These are phyloP conservation scores for Penicillium simplicissimum DNA, from an alignment of 495 filamentous ascomycete species.

Conservation along the genomic window DNA sequence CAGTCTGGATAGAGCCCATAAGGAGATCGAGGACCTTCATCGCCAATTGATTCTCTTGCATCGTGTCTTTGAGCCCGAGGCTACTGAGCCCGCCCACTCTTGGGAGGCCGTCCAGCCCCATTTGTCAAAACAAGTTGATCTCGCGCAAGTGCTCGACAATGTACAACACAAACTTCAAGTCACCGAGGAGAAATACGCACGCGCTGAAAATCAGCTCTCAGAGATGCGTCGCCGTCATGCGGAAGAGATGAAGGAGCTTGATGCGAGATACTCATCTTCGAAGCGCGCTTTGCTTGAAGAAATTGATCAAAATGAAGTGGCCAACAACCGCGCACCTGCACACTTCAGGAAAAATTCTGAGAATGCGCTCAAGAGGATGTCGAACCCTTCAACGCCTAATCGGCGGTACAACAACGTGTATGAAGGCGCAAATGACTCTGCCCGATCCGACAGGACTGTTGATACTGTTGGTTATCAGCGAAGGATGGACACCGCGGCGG, in stretches of 20 bases:
- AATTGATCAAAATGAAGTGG: slow-evolving; percentile 79
- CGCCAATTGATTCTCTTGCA: slow-evolving; percentile 77
- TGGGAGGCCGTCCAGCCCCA: slow-evolving; percentile 64
- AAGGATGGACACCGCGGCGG: slow-evolving; percentile 85
- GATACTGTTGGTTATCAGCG: slow-evolving; percentile 88
- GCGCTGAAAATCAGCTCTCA: slow-evolving; percentile 80
- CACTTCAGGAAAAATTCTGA: slow-evolving; percentile 76
- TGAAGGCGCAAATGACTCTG: slow-evolving; percentile 68
- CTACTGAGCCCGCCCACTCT: slow-evolving; percentile 55
- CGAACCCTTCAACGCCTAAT: slow-evolving; percentile 74
- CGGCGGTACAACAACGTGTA: slow-evolving; percentile 68
- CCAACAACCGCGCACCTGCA: slow-evolving; percentile 73
- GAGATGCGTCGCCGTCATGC: slow-evolving; percentile 73
- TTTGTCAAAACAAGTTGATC: slow-evolving; percentile 67
- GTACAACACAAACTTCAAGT: slow-evolving; percentile 81
- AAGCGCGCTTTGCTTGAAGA: slow-evolving; percentile 78
- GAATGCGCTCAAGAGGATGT: slow-evolving; percentile 60
- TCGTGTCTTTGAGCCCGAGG: slow-evolving; percentile 83
- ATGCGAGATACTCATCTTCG: slow-evolving; percentile 69
- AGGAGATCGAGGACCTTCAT: slow-evolving; percentile 76
- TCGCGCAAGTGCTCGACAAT: slow-evolving; percentile 89
- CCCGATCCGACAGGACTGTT: slow-evolving; percentile 82
- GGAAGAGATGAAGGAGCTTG: slow-evolving; percentile 72
- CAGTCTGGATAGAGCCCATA: slow-evolving; percentile 72
- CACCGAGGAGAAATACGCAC: slow-evolving; percentile 76